phyloP scores from a whole-genome alignment of 129 eudicot genomes.

The Pittosporum tobira region DNA sequence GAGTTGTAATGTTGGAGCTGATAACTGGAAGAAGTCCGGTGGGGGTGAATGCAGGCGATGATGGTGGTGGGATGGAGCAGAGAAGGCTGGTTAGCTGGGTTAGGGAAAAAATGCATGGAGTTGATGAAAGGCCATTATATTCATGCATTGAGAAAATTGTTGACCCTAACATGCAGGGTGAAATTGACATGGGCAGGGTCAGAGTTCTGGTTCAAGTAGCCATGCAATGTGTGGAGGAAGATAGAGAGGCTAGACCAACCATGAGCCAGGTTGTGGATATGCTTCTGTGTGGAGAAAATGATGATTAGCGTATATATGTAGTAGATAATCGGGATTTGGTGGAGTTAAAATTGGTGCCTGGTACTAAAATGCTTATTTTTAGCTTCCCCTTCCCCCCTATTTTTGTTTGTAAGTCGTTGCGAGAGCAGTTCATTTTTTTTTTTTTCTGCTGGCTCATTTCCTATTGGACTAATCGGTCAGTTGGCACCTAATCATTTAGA shows the following conservation, averaged over 20 bases:
- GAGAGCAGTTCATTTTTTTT: too few species aligned
- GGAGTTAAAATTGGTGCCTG: too few species aligned
- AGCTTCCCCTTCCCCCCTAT: too few species aligned
- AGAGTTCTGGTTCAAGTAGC: slow-evolving; percentile 27
- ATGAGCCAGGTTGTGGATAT: slow-evolving; percentile 40
- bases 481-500: too few species aligned
- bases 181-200: slow-evolving; percentile 18
- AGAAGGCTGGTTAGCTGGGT: slow-evolving; percentile 27
- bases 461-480: too few species aligned
- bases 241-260: slow-evolving; percentile 37
- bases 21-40: slow-evolving; percentile 25
- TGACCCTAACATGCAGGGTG: slow-evolving; percentile 25
- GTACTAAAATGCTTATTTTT: too few species aligned
- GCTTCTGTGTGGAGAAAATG: slow-evolving; percentile 19
- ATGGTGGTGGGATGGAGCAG: slow-evolving; percentile 10
- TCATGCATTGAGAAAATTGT: slow-evolving; percentile 27
- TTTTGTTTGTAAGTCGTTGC: too few species aligned
- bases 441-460: too few species aligned
- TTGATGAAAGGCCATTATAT: background rate
- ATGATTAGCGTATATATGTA: too few species aligned
- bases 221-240: slow-evolving; percentile 37
- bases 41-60: background rate
- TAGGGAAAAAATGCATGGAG: slow-evolving; percentile 19
- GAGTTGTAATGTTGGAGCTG: slow-evolving; percentile 37
- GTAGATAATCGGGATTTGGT: too few species aligned